Conservation (phyloP, 805 yeast species). For the Kodamaea fukazawae region DNA sequence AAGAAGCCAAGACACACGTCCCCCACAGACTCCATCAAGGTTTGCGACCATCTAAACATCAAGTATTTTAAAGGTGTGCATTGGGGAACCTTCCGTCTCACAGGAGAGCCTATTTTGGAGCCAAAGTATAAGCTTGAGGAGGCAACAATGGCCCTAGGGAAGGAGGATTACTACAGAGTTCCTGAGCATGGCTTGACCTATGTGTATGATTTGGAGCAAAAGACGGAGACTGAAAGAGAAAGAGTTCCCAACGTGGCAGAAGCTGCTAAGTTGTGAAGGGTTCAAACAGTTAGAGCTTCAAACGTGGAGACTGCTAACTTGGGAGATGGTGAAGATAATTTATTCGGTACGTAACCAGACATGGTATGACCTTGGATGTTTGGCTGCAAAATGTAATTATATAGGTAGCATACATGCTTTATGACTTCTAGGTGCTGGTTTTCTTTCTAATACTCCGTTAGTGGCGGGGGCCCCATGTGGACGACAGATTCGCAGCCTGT, state of each 20-base stretch:
- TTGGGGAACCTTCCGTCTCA: slow-evolving; percentile 92
- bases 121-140: slow-evolving; percentile 62
- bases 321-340: no score
- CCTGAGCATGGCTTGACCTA: slow-evolving; percentile 79
- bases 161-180: slow-evolving; percentile 44
- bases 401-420: no score
- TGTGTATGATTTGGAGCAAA: slow-evolving; percentile 41
- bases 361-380: no score
- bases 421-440: no score
- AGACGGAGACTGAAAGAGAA: slow-evolving; percentile 4
- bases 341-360: no score
- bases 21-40: slow-evolving; percentile 72
- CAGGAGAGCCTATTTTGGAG: slow-evolving; percentile 84
- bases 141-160: slow-evolving; percentile 43
- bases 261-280: no score
- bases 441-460: no score
- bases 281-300: no score
- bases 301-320: no score
- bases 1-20: slow-evolving; percentile 84
- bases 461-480: background rate
- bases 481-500: background rate
- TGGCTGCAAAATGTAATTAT: no score
- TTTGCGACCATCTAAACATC: slow-evolving; percentile 62
- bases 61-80: slow-evolving; percentile 79
- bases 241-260: no score